Conservation (phyloP, 176 grass and related monocot species). For the Miscanthus lutarioriparius region DNA sequence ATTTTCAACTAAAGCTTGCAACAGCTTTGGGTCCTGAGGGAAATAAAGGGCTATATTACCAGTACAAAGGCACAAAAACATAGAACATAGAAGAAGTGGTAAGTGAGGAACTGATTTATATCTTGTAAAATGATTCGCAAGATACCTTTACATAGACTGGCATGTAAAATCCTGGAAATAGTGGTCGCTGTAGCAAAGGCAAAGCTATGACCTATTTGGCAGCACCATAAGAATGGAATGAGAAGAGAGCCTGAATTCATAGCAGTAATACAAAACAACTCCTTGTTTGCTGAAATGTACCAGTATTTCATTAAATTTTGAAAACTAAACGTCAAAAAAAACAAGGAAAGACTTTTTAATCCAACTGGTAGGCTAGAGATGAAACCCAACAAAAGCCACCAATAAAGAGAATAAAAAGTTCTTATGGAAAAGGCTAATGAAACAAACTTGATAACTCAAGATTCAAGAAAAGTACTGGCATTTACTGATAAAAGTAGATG, state of each 20-base stretch:
- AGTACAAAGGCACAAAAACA: conserved; percentile 10
- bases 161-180: conserved; percentile 74
- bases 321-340: neutral
- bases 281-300: too few species aligned
- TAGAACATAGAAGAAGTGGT: conserved; percentile 1
- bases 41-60: conserved; percentile 9
- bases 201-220: conserved; percentile 66
- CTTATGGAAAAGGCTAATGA: neutral
- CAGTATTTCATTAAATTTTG: neutral
- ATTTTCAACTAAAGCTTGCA: conserved; percentile 77
- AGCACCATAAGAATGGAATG: conserved; percentile 22
- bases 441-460: neutral
- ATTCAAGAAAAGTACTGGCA: neutral
- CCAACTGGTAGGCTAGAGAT: neutral
- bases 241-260: conserved; percentile 22
- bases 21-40: conserved; percentile 71
- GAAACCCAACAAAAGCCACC: neutral
- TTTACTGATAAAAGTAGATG: neutral
- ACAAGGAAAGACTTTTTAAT: neutral
- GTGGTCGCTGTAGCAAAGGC: conserved; percentile 64
- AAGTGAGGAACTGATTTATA: conserved; percentile 11
- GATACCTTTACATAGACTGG: conserved; percentile 66
- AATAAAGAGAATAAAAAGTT: neutral
- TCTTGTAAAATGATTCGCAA: neutral
- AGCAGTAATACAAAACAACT: neutral